Base-by-base conservation (phyloP, 306 rosid species). In the Dryas octopetala region DNA sequence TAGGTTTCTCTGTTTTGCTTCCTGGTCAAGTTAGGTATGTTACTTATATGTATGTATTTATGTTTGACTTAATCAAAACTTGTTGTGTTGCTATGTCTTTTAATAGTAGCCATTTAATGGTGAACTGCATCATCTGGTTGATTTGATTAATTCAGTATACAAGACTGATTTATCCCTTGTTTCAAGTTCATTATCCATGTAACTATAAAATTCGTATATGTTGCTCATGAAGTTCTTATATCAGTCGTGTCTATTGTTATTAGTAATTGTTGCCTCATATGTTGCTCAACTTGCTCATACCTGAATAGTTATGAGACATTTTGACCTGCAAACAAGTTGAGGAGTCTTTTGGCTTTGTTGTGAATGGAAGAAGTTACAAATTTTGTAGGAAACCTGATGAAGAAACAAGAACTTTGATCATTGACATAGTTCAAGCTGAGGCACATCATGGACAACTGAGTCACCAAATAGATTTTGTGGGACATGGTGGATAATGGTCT, bases 361-460 rank as follows among this genome's bases (percentile, higher is more conserved):
- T 46, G 17, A 47, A 58, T 61, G 45, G 45, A 28, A 12, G 65
- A 61, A 61, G 65, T 23, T 61, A 38, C 15, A 48, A 40, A 62
- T 19, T 15, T 62, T 6, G 15, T 72, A 44, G 28, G 45, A 58
- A 23, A 15, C 65, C 23, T 71, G 54, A 23, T 45, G 7, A 40
- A 19, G n/a, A 32, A 40, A 45, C 62, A 17, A 19, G 63, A 70
- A n/a, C 5, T n/a, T n/a, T 41, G 1, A 23, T 45, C 16, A 19
- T 71, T 17, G 10, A n/a, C 40, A 11, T 14, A 47, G 59, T 70
- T 70, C 64, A 14, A 43, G 66, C 44, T 71, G 54, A 69, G 44
- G 61, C 43, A 71, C 66, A 43, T 57, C 45, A 19, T 45, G 54
- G 51, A 40, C 15, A 7, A 26, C 1, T 43, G 62, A 32, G 5